Conservation (phyloP, 2,329 filamentous ascomycete genomes). For the Ascochyta clinopodiicola region DNA sequence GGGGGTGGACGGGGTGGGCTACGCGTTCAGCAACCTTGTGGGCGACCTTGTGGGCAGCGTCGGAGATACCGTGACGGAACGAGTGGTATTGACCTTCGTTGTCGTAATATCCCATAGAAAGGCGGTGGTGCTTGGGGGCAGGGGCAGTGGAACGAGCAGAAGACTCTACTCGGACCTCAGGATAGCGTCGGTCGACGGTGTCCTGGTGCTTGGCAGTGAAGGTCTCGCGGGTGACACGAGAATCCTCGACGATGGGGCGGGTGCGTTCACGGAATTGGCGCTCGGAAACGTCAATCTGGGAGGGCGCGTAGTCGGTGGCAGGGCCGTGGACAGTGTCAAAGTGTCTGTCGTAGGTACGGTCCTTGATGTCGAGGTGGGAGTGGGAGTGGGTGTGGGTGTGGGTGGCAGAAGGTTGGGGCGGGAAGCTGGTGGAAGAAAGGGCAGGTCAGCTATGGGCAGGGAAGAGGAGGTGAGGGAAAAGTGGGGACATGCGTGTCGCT, state of each 20-base stretch:
- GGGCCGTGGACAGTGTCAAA: constrained; percentile 56
- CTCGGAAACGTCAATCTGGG: constrained; percentile 63
- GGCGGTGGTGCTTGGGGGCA: constrained; percentile 56
- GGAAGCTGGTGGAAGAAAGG: constrained; percentile 58
- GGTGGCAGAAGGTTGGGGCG: constrained; percentile 55
- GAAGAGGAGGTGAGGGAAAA: constrained; percentile 49
- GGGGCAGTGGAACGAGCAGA: constrained; percentile 61
- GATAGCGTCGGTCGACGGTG: constrained; percentile 48
- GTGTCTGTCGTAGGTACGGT: constrained; percentile 55
- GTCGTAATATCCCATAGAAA: constrained; percentile 82
- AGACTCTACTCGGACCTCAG: constrained; percentile 59
- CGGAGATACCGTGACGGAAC: constrained; percentile 73
- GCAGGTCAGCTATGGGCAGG: constrained; percentile 47
- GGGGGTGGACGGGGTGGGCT: constrained; percentile 67
- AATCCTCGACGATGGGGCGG: constrained; percentile 58
- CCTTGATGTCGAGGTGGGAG: constrained; percentile 68
- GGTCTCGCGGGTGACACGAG: constrained; percentile 46
- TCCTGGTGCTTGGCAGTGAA: constrained; percentile 47
- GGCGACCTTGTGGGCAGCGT: constrained; percentile 60
- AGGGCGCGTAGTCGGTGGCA: constrained; percentile 62
- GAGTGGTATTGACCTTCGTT: constrained; percentile 78
- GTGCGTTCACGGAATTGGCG: constrained; percentile 71
- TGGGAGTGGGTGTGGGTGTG: constrained; percentile 56
- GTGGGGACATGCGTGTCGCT: constrained; percentile 47
- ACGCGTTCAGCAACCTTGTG: constrained; percentile 64